These are phyloP conservation scores for Rhizopogon vinicolor DNA, from an alignment of 768 basidiomycete species.

Conservation along the genomic window DNA sequence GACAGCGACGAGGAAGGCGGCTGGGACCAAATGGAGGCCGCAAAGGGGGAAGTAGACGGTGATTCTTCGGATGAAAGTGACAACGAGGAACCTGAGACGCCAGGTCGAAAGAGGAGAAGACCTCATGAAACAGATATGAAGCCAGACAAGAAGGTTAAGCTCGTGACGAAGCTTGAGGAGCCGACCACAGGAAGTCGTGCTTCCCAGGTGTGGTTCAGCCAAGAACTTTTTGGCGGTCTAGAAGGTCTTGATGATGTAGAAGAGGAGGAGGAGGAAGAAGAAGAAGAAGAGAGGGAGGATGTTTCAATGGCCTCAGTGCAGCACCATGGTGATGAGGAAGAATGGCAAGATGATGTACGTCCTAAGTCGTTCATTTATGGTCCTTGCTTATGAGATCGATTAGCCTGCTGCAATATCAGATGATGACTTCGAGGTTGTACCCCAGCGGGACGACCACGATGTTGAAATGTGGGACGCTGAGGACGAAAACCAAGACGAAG, in stretches of 20 bases:
- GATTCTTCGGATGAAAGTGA: constrained; percentile 53
- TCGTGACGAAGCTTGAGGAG: constrained; percentile 45
- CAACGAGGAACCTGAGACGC: constrained; percentile 23
- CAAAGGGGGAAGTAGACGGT: constrained; percentile 44
- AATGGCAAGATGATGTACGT: constrained; percentile 23
- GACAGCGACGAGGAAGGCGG: constrained; percentile 51
- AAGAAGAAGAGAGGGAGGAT: constrained; percentile 22
- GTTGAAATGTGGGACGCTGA: constrained; percentile 78
- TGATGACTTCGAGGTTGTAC: constrained; percentile 73
- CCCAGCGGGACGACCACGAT: constrained; percentile 53
- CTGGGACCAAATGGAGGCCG: constrained; percentile 61
- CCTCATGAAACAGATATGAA: constrained; percentile 14
- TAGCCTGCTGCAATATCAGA: constrained; percentile 22
- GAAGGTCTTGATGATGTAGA: constrained; percentile 40
- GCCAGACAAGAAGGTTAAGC: constrained; percentile 45
- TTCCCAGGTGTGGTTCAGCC: constrained; percentile 93
- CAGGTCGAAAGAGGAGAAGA: constrained; percentile 40
- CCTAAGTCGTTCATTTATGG: neutral
- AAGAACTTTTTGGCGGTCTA: constrained; percentile 76
- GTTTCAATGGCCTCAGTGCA: constrained; percentile 23
- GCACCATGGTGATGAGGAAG: constrained; percentile 27
- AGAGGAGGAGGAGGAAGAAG: constrained; percentile 22
- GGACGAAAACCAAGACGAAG: constrained; percentile 68
- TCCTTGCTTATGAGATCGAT: constrained; percentile 5
- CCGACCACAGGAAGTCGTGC: constrained; percentile 40